These are phyloP conservation scores for Lasiodiplodia hormozganensis DNA, from an alignment of 2,329 filamentous ascomycete species.

Conservation along the genomic window DNA sequence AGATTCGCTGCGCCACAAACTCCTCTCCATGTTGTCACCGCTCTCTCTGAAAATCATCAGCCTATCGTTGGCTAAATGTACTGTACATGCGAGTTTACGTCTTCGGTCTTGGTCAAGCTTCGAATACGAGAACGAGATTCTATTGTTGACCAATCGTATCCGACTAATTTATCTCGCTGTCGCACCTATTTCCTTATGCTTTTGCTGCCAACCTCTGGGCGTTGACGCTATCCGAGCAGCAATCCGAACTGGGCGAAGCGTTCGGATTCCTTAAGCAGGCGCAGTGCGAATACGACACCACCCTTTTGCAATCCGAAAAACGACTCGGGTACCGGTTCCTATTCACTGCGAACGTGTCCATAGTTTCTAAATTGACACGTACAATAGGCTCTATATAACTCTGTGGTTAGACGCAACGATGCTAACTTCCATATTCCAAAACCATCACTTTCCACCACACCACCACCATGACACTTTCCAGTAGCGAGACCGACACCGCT, in stretches of 20 bases:
- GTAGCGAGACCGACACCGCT: background rate
- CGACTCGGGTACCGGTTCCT: background rate
- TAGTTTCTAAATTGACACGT: background rate
- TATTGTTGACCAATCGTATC: background rate
- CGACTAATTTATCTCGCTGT: background rate
- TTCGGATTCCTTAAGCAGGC: background rate
- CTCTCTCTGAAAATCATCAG: background rate
- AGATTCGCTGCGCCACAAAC: background rate
- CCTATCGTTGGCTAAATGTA: background rate
- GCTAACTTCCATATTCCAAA: too few relatives aligned
- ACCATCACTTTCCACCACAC: background rate
- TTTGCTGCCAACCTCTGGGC: background rate
- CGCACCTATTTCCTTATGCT: background rate
- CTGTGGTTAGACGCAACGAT: background rate
- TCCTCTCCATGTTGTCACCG: background rate
- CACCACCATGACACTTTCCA: conserved; percentile 3
- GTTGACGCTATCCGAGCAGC: background rate
- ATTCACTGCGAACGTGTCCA: background rate
- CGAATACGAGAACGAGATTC: background rate
- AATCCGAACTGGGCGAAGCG: background rate
- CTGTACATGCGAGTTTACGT: background rate
- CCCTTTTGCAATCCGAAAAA: background rate
- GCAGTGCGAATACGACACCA: background rate
- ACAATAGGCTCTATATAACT: background rate
- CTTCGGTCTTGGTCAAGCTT: background rate